Percentiles rank a stretch among this genome's conserved stretches.
These are phyloP conservation scores for Barnettozyma siamensis DNA, from an alignment of 805 yeast species.

Conservation along the genomic window DNA sequence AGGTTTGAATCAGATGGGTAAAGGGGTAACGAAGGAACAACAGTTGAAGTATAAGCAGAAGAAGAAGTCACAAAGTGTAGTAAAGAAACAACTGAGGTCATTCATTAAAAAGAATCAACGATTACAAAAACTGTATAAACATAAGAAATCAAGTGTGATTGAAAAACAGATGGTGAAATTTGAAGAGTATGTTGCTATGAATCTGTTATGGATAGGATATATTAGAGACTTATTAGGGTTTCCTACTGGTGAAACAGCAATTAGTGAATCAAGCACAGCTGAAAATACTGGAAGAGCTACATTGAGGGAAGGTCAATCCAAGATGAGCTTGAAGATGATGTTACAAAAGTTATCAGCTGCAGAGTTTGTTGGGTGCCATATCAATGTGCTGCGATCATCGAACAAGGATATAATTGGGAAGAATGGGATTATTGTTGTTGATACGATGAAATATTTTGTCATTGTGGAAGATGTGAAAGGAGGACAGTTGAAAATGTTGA, in stretches of 20 bases:
- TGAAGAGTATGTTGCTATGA: constrained; percentile 48
- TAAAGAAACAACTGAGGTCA: constrained; percentile 9
- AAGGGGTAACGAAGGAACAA: background rate
- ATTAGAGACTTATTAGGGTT: constrained; percentile 49
- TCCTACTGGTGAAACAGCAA: background rate
- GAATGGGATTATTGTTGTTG: constrained; percentile 79
- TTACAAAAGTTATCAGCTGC: constrained; percentile 63
- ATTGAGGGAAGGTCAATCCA: background rate
- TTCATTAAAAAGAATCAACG: constrained; percentile 21
- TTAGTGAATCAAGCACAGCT: too few relatives aligned
- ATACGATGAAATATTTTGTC: constrained; percentile 67
- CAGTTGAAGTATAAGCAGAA: background rate
- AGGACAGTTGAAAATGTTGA: constrained; percentile 43
- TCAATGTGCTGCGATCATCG: constrained; percentile 52
- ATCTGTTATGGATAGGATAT: constrained; percentile 71
- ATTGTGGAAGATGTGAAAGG: constrained; percentile 37
- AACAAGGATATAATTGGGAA: constrained; percentile 55
- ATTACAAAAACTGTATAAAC: constrained; percentile 22
- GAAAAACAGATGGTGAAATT: constrained; percentile 19
- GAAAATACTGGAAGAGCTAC: too few relatives aligned
- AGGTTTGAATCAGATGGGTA: too few relatives aligned
- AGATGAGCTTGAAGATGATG: constrained; percentile 26
- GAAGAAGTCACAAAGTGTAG: constrained; percentile 5
- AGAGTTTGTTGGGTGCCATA: constrained; percentile 73
- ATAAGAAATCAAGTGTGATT: constrained; percentile 15